Evolutionary conservation across 2,329 filamentous ascomycete species (phyloP).

Genomic region (Claviceps humidiphila): DNA sequence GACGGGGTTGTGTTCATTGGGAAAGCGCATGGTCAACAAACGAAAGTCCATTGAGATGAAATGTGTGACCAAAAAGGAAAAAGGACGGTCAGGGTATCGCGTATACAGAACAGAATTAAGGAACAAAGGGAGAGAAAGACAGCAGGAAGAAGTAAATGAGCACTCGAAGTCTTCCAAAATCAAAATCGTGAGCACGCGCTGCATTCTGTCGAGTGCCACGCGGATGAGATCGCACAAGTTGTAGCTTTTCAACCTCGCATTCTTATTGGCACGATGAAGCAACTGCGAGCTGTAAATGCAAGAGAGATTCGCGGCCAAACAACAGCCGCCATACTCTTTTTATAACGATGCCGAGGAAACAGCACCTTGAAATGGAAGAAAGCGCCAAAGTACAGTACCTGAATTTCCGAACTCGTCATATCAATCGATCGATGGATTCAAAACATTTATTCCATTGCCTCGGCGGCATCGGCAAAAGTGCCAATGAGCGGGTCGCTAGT

Average conservation of each 20-base stretch:
- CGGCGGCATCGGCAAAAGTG: conserved; percentile 47
- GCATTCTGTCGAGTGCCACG: neutral
- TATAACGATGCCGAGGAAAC: neutral
- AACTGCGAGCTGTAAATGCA: too few relatives aligned
- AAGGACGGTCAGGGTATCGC: neutral
- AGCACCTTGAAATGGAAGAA: neutral
- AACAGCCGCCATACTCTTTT: neutral
- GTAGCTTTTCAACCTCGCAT: neutral
- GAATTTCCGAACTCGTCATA: neutral
- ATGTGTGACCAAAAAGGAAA: too few relatives aligned
- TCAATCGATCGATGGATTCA: neutral
- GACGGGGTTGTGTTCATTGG: neutral
- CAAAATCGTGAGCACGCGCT: neutral
- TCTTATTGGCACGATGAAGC: too few relatives aligned
- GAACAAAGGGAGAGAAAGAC: neutral
- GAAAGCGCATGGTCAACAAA: neutral
- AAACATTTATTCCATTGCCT: conserved; percentile 29
- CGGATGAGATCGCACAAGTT: neutral
- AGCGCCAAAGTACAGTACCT: neutral
- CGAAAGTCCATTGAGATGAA: neutral
- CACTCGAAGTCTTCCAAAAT: neutral
- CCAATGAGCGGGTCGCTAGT: conserved; percentile 36
- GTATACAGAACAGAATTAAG: neutral
- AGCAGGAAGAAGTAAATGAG: neutral
- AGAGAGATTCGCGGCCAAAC: neutral